phyloP scores from a whole-genome alignment of 2,329 filamentous ascomycete species.

The Nemania sp. region DNA sequence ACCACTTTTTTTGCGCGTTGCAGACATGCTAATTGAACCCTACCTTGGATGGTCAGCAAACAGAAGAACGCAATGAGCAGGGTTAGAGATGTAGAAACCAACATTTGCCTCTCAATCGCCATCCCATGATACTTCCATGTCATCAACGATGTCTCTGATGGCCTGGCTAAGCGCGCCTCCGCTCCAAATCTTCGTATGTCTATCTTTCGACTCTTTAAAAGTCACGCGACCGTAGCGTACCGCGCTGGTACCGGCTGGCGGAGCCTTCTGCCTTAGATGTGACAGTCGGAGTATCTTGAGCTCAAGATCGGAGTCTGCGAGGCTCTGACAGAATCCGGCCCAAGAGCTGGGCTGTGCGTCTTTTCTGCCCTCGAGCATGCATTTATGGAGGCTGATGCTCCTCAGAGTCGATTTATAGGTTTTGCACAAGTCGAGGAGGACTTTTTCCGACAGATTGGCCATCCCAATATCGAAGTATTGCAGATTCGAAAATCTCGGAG shows the following conservation, averaged over 20 bases:
- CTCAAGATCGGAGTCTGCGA: slow-evolving; percentile 41
- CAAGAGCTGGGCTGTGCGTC: slow-evolving; percentile 42
- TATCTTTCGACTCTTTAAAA: slow-evolving; percentile 2
- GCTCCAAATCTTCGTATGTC: slow-evolving; percentile 10
- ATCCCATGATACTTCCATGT: slow-evolving; percentile 5
- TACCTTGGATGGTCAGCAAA: not conserved
- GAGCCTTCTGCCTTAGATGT: slow-evolving; percentile 30
- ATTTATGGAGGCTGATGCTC: slow-evolving; percentile 50
- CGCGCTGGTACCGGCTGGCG: too few relatives aligned
- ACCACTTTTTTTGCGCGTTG: not conserved
- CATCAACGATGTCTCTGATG: slow-evolving; percentile 12
- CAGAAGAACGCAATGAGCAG: not conserved
- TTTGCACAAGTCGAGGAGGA: slow-evolving; percentile 42
- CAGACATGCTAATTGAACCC: slow-evolving; percentile 4
- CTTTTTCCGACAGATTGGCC: slow-evolving; percentile 34
- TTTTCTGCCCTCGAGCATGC: slow-evolving; percentile 36
- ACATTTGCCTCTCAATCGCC: slow-evolving; percentile 3
- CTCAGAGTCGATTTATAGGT: slow-evolving; percentile 51
- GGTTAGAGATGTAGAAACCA: slow-evolving; percentile 5
- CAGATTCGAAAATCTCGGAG: slow-evolving; percentile 42
- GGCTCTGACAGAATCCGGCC: slow-evolving; percentile 42
- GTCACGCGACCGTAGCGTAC: not conserved
- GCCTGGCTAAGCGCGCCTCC: slow-evolving; percentile 14
- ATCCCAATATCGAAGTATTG: slow-evolving; percentile 50
- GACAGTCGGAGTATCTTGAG: slow-evolving; percentile 42